Base-by-base conservation (phyloP, 2,329 filamentous ascomycete species). In the Huntiella savannae region DNA sequence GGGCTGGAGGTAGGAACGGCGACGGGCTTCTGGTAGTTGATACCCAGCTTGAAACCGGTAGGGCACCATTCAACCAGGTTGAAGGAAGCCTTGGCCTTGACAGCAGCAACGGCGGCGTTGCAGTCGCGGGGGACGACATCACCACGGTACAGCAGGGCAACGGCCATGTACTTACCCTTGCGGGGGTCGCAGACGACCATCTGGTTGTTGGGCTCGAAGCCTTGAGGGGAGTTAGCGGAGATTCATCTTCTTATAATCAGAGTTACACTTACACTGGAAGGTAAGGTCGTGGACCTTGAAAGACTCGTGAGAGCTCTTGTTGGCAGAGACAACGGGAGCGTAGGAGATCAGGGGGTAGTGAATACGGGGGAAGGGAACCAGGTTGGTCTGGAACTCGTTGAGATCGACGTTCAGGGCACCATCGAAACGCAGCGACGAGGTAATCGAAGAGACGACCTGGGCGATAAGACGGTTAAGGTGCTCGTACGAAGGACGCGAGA, bases 301-400 rank as follows among this genome's bases (percentile, higher is more conserved):
- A 68, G 80, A 84, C 69, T 91, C 83, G 59, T 91, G 83, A 41
- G 77, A 74, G 62, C 80, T 84, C 73, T 82, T 83, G 67, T 73
- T 69, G 49, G 76, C 75, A 16, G 77, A 81, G 53, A 82, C 69
- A 54, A 82, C 77, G 32, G 77, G 77, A 8, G 78, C 76, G 58
- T 82, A 82, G 65, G 73, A 78, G 65, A 82, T 79, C 40, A 82
- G 64, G 45, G 78, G 78, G 62, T 80, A 82, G 67, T 82, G 77
- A 54, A 82, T 82, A 60, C 77, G 76, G 33, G 77, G 77, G 62
- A 79, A 82, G 19, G 77, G 77, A 45, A 82, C 78, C 63, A 82
- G 59, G 67, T 82, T 82, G 60, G 77, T 82, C 69, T 82, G 78
- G 70, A 82, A 82, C 65, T 82, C 78, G 70, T 81, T 81, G 56